Evolutionary conservation across 148 eudicot species (phyloP).

Genomic region (Hydrangea macrophylla): DNA sequence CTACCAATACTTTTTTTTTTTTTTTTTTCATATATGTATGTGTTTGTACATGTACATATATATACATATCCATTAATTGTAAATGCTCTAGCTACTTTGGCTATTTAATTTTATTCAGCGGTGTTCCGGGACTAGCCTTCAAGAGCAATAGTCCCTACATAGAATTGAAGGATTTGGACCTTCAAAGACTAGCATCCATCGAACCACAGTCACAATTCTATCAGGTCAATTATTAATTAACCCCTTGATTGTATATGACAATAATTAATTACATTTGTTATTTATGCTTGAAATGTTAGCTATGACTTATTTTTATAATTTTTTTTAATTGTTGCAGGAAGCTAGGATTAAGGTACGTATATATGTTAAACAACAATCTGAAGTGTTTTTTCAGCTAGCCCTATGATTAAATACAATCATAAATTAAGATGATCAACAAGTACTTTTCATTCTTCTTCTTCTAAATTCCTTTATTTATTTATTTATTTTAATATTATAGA

Average conservation of each 20-base stretch:
- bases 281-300: not conserved
- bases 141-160: conserved; percentile 38
- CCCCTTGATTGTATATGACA: no score
- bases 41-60: no score
- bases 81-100: no score
- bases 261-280: no score
- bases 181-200: conserved; percentile 40
- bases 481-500: conserved; percentile 31
- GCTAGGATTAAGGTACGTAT: conserved; percentile 95
- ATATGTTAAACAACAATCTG: conserved; percentile 1
- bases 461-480: no score
- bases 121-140: conserved; percentile 80
- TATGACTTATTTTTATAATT: not conserved
- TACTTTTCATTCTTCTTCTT: no score
- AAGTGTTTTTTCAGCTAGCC: not conserved
- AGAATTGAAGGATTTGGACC: conserved; percentile 49
- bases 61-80: no score
- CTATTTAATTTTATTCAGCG: no score
- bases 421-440: not conserved
- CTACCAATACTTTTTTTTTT: not conserved
- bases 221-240: conserved; percentile 33
- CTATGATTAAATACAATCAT: not conserved
- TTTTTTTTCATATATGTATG: no score
- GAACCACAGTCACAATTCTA: conserved; percentile 65
- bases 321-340: conserved; percentile 46